A percentile compares a stretch with the other conserved stretches of the same genome.
Conservation (phyloP, 1,284 basidiomycete species). For the Cryptococcus deneoformans region DNA sequence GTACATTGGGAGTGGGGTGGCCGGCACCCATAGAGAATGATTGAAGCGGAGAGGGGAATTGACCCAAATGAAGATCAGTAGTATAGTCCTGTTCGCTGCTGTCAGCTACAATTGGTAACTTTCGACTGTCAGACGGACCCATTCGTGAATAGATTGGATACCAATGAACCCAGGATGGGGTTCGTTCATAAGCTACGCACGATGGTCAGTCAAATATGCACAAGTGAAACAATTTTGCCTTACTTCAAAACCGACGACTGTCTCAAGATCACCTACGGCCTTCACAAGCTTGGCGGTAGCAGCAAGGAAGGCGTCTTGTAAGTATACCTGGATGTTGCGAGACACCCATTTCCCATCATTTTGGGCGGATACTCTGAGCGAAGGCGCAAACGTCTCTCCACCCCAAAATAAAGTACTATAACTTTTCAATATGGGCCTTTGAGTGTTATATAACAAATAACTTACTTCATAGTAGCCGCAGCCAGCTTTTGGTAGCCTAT, state of each 20-base stretch:
- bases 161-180: conserved; percentile 91
- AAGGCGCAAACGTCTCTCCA: conserved; percentile 78
- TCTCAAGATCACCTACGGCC: conserved; percentile 68
- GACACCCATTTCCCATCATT: conserved; percentile 50
- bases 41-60: conserved; percentile 76
- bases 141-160: conserved; percentile 74
- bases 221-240: conserved; percentile 9
- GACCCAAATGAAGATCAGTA: conserved; percentile 85
- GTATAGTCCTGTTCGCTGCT: conserved; percentile 62
- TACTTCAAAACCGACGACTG: conserved; percentile 87
- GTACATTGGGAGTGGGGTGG: conserved; percentile 63
- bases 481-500: conserved; percentile 73
- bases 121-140: conserved; percentile 49
- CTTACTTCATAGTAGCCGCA: conserved; percentile 81
- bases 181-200: conserved; percentile 81
- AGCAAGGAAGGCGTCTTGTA: conserved; percentile 78
- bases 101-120: not conserved
- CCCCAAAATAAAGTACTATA: conserved; percentile 80
- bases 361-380: conserved; percentile 56
- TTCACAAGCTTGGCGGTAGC: conserved; percentile 70
- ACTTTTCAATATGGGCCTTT: conserved; percentile 28
- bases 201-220: not conserved
- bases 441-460: not conserved
- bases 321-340: conserved; percentile 71
- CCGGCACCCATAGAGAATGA: conserved; percentile 81